A percentile compares a stretch with the other conserved stretches of the same genome.
phyloP scores from a whole-genome alignment of 108 stramenopile genomes.

The Pseudonitzschia pungens region DNA sequence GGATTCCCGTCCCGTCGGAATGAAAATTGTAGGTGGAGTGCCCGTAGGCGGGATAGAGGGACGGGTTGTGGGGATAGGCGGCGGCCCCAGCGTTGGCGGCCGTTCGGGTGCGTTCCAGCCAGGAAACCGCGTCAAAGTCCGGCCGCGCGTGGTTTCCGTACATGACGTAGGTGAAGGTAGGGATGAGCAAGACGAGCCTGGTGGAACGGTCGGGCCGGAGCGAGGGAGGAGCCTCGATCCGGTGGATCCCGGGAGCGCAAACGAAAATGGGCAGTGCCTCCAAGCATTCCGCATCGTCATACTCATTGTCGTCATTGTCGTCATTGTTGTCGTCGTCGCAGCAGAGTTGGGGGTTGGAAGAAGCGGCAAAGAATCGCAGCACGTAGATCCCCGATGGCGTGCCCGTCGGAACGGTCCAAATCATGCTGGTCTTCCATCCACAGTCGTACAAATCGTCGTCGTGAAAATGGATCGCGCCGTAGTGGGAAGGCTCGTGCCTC shows the following conservation, averaged over 20 bases:
- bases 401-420: conserved; percentile 19
- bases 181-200: conserved; percentile 20
- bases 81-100: background rate
- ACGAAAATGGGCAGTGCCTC: conserved; percentile 24
- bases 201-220: background rate
- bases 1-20: conserved; percentile 30
- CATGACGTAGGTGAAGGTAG: conserved; percentile 40
- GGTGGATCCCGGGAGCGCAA: conserved; percentile 1
- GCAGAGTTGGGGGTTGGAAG: too few relatives aligned
- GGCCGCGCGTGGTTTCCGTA: conserved; percentile 38
- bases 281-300: background rate
- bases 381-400: conserved; percentile 35
- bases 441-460: conserved; percentile 30
- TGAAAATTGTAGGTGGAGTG: conserved; percentile 34
- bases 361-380: too few relatives aligned
- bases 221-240: background rate
- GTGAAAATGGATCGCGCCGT: conserved; percentile 40
- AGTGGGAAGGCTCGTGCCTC: conserved; percentile 26
- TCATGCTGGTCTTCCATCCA: conserved; percentile 15
- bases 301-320: too few relatives aligned
- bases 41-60: conserved; percentile 23
- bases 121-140: conserved; percentile 15
- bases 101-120: conserved; percentile 8
- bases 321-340: too few relatives aligned
- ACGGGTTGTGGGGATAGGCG: conserved; percentile 31